These are phyloP conservation scores for Aciculoconidium aculeatum DNA, from an alignment of 805 yeast species.

Conservation along the genomic window DNA sequence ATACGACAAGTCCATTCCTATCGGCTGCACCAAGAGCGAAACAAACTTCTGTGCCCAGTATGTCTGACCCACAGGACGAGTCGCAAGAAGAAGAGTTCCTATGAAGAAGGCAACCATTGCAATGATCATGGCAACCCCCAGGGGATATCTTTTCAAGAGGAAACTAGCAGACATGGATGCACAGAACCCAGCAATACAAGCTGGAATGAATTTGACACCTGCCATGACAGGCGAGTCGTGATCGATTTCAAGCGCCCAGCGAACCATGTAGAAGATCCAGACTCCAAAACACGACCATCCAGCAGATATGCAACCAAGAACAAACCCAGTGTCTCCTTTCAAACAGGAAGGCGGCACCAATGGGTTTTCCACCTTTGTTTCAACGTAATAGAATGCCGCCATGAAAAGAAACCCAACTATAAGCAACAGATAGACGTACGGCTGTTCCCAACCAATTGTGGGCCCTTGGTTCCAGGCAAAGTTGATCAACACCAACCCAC, in stretches of 20 bases:
- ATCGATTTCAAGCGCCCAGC: slow-evolving; percentile 12
- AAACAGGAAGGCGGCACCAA: slow-evolving; percentile 10
- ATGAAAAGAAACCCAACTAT: slow-evolving; percentile 12
- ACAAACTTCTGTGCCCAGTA: slow-evolving; percentile 16
- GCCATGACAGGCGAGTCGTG: slow-evolving; percentile 7
- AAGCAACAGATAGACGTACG: slow-evolving; percentile 14
- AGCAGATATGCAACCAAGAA: slow-evolving; percentile 14
- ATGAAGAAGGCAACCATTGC: slow-evolving; percentile 10
- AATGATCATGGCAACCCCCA: slow-evolving; percentile 10
- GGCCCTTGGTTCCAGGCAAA: slow-evolving; percentile 18
- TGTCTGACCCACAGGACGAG: slow-evolving; percentile 14
- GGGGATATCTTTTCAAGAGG: slow-evolving; percentile 8
- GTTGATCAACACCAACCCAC: slow-evolving; percentile 13
- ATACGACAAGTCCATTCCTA: slow-evolving; percentile 17
- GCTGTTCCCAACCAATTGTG: slow-evolving; percentile 14
- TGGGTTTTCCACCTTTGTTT: slow-evolving; percentile 9
- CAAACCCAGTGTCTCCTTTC: slow-evolving; percentile 13
- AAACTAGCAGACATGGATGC: slow-evolving; percentile 10
- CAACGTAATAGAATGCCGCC: slow-evolving; percentile 8
- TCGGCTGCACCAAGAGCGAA: slow-evolving; percentile 8
- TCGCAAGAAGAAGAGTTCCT: slow-evolving; percentile 11
- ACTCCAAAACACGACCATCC: slow-evolving; percentile 18
- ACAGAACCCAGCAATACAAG: slow-evolving; percentile 8
- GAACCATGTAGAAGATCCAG: slow-evolving; percentile 12
- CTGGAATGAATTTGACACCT: slow-evolving; percentile 17